A percentile compares a stretch with the other conserved stretches of the same genome.
Evolutionary conservation across 257 asterid species (phyloP).

Genomic region (Catharanthus roseus): DNA sequence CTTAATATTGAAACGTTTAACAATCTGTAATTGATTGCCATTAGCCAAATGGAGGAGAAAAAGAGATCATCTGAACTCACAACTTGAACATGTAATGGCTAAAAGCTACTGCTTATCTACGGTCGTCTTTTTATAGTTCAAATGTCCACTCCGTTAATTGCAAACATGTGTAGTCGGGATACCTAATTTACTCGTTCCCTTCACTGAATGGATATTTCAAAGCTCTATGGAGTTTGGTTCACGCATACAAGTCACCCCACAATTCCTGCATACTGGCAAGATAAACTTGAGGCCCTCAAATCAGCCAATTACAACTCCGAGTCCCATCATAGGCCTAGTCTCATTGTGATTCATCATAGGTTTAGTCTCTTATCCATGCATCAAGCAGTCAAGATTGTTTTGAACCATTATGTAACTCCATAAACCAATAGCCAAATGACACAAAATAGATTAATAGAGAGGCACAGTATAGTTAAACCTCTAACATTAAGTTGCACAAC

Average conservation of each 20-base stretch:
- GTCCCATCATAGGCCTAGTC: neutral
- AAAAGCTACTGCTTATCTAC: neutral
- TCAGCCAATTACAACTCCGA: neutral
- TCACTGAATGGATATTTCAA: neutral
- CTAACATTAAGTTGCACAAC: neutral
- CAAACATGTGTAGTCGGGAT: neutral
- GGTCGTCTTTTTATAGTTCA: neutral
- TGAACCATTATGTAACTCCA: neutral
- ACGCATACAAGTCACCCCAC: neutral
- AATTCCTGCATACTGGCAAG: neutral
- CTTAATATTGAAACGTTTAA: neutral
- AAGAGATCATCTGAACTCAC: neutral
- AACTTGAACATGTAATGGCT: neutral
- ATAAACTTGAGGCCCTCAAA: neutral
- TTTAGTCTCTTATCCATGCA: neutral
- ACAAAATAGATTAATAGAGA: neutral
- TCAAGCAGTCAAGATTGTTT: neutral
- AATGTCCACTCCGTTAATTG: neutral
- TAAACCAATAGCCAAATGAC: neutral
- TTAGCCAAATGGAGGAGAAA: neutral
- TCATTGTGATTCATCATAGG: neutral
- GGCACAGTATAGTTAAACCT: neutral
- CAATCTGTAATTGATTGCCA: neutral
- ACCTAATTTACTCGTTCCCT: neutral
- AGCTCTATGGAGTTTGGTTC: neutral